These are phyloP conservation scores for Fusarium odoratissimum DNA, from an alignment of 2,329 filamentous ascomycete species.

Conservation along the genomic window DNA sequence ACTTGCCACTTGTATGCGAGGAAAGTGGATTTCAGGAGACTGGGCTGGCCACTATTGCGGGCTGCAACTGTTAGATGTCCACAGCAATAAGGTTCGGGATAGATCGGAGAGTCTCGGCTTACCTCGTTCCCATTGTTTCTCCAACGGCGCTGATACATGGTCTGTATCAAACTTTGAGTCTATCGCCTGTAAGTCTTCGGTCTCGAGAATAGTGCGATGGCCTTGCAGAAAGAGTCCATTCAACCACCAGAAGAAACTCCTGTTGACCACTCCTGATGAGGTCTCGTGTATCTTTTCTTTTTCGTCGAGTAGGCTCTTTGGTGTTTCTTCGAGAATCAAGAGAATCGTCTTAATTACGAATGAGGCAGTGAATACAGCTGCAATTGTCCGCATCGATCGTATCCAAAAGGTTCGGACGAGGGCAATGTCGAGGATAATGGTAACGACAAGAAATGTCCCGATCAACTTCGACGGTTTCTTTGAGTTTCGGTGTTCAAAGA, in stretches of 20 bases:
- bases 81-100: fast-evolving
- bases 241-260: constrained; percentile 54
- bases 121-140: constrained; percentile 42
- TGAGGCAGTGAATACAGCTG: constrained; percentile 43
- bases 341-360: constrained; percentile 46
- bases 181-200: constrained; percentile 44
- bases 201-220: constrained; percentile 36
- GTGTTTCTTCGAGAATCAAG: constrained; percentile 48
- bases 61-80: not conserved
- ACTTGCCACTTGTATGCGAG: constrained; percentile 47
- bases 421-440: constrained; percentile 50
- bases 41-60: constrained; percentile 31
- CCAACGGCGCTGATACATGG: constrained; percentile 31
- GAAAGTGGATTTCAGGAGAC: constrained; percentile 45
- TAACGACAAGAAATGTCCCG: constrained; percentile 47
- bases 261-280: constrained; percentile 49
- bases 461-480: constrained; percentile 50
- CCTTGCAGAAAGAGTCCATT: constrained; percentile 48
- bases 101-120: fast-evolving
- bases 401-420: constrained; percentile 51
- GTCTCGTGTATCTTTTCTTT: constrained; percentile 46
- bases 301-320: constrained; percentile 43
- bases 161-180: constrained; percentile 46
- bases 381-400: constrained; percentile 42
- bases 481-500: constrained; percentile 50